Percentiles rank a stretch among this genome's conserved stretches.
phyloP scores from a whole-genome alignment of 2,329 filamentous ascomycete species.

The Stemphylium lycopersici region DNA sequence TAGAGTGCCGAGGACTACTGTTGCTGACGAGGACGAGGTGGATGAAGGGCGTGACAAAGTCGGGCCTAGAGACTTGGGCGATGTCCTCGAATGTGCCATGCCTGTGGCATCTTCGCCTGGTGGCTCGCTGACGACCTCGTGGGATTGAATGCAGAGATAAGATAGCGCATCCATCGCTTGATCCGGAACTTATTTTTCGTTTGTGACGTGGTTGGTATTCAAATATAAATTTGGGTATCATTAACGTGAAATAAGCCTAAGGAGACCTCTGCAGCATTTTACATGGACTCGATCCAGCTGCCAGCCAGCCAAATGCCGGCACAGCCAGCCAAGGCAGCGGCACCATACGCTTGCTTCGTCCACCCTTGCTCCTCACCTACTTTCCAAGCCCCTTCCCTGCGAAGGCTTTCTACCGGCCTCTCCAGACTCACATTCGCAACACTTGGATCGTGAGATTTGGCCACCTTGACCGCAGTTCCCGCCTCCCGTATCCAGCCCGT shows the following conservation, averaged over 20 bases:
- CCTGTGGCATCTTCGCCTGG: too few species aligned
- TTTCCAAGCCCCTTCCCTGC: conserved; percentile 42
- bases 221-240: conserved; percentile 8
- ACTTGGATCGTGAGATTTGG: conserved; percentile 48
- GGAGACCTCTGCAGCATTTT: not conserved
- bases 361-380: conserved; percentile 47
- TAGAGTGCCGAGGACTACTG: too few species aligned
- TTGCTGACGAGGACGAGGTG: too few species aligned
- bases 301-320: conserved; percentile 50
- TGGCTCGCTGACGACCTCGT: too few species aligned
- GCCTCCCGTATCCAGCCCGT: conserved; percentile 69
- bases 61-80: too few species aligned
- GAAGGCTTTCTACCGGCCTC: conserved; percentile 22
- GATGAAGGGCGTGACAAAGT: too few species aligned
- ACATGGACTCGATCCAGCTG: conserved; percentile 46
- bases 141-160: too few species aligned
- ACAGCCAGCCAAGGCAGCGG: conserved; percentile 48
- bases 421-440: conserved; percentile 27
- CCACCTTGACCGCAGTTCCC: conserved; percentile 68
- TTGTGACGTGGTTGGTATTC: too few species aligned
- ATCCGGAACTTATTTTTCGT: too few species aligned
- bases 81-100: too few species aligned
- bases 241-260: conserved; percentile 2
- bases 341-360: conserved; percentile 50
- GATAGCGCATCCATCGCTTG: too few species aligned